Evolutionary conservation across 2,329 filamentous ascomycete genomes (phyloP), one percentile per base, ranked within the genome.

Genomic region (Ascocoryne sarcoides): DNA sequence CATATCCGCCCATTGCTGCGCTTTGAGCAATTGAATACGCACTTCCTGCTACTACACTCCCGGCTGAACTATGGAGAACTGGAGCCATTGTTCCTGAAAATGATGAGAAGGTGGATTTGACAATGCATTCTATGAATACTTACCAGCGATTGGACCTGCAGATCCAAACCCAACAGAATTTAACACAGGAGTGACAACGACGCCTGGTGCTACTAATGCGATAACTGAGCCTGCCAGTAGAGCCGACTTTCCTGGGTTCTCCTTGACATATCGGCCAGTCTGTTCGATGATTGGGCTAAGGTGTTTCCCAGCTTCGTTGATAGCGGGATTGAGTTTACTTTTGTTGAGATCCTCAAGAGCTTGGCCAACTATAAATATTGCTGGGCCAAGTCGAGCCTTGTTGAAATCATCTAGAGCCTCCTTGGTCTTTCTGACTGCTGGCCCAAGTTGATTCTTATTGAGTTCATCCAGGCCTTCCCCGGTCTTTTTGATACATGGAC

Each of bases 161-260:
- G 46, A 37, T 14, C 36, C 37, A 18, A 39, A 48, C 9, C 46
- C 46, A n/a, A n/a, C n/a, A n/a, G n/a, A n/a, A 28, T 45, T 38
- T n/a, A n/a, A n/a, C n/a, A n/a, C n/a, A n/a, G n/a, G n/a, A n/a
- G n/a, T n/a, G n/a, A n/a, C n/a, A n/a, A n/a, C n/a, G n/a, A n/a
- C n/a, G n/a, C n/a, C n/a, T n/a, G n/a, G n/a, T n/a, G n/a, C n/a
- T n/a, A n/a, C n/a, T n/a, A n/a, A n/a, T n/a, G n/a, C n/a, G n/a
- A n/a, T n/a, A n/a, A n/a, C n/a, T n/a, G n/a, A n/a, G n/a, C n/a
- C n/a, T n/a, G n/a, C n/a, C n/a, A n/a, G 30, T 17, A 15, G 30
- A 17, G n/a, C 5, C 30, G 12, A 32, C 10, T 15, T 15, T n/a
- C n/a, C n/a, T n/a, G n/a, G n/a, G n/a, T n/a, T n/a, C n/a, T n/a